Conservation (phyloP, 2,329 filamentous ascomycete species). For the Calonectria ilicicola region DNA sequence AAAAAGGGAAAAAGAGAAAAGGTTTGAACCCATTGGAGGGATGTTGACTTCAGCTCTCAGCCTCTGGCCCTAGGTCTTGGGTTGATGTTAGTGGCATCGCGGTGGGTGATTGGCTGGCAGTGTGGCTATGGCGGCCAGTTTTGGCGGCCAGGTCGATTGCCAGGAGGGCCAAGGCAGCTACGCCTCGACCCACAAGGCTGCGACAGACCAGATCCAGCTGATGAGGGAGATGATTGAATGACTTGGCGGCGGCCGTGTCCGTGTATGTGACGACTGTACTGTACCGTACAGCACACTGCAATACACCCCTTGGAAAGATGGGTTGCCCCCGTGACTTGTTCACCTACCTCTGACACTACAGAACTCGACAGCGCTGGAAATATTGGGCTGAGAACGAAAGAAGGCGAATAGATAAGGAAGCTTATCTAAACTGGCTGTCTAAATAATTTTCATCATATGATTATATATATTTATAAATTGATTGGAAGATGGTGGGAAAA, state of each 20-base stretch:
- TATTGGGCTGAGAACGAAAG: no score
- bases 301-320: no score
- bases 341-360: no score
- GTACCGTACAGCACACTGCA: no score
- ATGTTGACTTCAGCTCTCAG: not conserved
- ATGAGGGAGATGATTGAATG: not conserved
- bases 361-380: no score
- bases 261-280: not conserved
- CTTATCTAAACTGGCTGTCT: no score
- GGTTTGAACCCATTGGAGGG: not conserved
- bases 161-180: not conserved
- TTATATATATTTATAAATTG: no score
- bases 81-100: not conserved
- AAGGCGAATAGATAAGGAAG: no score
- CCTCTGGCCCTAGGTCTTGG: not conserved
- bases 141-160: constrained; percentile 9
- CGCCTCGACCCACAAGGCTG: constrained; percentile 14
- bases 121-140: constrained; percentile 20
- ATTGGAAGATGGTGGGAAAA: no score
- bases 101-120: constrained; percentile 4
- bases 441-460: no score
- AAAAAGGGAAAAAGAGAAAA: not conserved
- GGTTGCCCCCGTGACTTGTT: no score
- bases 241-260: not conserved
- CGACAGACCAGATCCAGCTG: not conserved